phyloP scores from a whole-genome alignment of 2,329 filamentous ascomycete genomes.

The Ustulina deusta region DNA sequence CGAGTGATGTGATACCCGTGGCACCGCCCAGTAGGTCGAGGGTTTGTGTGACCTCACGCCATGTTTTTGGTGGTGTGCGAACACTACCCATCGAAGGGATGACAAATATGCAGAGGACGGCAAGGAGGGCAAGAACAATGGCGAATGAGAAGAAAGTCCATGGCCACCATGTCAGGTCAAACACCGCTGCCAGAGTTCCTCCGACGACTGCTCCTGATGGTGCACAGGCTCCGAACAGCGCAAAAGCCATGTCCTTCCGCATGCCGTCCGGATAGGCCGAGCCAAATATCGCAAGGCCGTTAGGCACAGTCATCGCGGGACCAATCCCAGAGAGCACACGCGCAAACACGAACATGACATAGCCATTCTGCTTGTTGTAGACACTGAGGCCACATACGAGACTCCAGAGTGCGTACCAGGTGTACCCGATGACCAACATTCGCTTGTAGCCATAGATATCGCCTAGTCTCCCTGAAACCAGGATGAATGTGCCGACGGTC shows the following conservation, averaged over 20 bases:
- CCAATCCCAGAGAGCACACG: too few relatives aligned
- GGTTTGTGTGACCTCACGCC: slow-evolving; percentile 1
- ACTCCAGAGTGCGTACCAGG: slow-evolving; percentile 58
- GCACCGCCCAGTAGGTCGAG: slow-evolving; percentile 47
- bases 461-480: slow-evolving; percentile 60
- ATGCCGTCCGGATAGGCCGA: slow-evolving; percentile 58
- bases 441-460: slow-evolving; percentile 61
- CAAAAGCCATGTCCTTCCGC: slow-evolving; percentile 53
- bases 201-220: slow-evolving; percentile 51
- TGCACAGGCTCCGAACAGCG: slow-evolving; percentile 53
- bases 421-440: slow-evolving; percentile 57
- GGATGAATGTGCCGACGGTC: slow-evolving; percentile 58
- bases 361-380: too few relatives aligned
- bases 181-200: slow-evolving; percentile 46
- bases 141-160: slow-evolving; percentile 50
- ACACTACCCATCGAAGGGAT: too few relatives aligned
- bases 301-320: slow-evolving; percentile 57
- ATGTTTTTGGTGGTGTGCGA: too few relatives aligned
- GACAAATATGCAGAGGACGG: too few relatives aligned
- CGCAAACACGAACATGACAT: too few relatives aligned
- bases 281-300: slow-evolving; percentile 67
- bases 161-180: slow-evolving; percentile 50
- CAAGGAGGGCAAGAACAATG: slow-evolving; percentile 46
- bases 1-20: slow-evolving; percentile 61
- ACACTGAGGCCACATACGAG: slow-evolving; percentile 47